phyloP scores from a whole-genome alignment of 2,329 filamentous ascomycete genomes.

The Dothistroma pini region DNA sequence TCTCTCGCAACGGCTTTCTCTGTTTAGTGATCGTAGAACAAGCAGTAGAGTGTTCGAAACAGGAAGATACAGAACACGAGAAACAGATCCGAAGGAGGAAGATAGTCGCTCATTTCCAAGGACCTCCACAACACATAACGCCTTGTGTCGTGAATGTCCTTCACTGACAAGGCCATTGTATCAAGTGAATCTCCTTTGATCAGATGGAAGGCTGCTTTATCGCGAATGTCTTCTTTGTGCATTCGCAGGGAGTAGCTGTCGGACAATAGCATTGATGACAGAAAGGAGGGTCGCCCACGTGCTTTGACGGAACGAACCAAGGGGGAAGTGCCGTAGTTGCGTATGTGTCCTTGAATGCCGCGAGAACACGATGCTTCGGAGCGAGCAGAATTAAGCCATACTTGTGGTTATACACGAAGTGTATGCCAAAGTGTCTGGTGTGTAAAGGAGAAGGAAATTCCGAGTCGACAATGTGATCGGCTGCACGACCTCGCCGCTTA shows the following conservation, averaged over 20 bases:
- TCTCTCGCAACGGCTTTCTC: not conserved
- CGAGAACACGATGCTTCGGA: too few relatives aligned
- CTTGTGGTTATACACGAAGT: too few relatives aligned
- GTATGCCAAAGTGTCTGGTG: too few relatives aligned
- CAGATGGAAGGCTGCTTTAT: not conserved
- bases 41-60: not conserved
- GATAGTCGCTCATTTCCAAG: not conserved
- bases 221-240: not conserved
- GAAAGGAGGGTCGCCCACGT: not conserved
- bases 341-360: too few relatives aligned
- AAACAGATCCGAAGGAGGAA: not conserved
- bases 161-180: constrained; percentile 5
- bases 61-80: not conserved
- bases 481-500: too few relatives aligned
- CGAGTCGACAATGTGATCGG: too few relatives aligned
- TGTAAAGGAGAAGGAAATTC: too few relatives aligned
- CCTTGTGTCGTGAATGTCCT: not conserved
- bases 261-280: not conserved
- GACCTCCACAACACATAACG: not conserved
- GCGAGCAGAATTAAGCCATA: too few relatives aligned
- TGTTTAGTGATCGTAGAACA: not conserved
- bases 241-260: not conserved
- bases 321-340: too few relatives aligned
- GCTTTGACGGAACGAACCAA: too few relatives aligned
- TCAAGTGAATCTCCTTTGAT: not conserved